A percentile compares a stretch with the other conserved stretches of the same genome.
Evolutionary conservation across 164 flowering plant species (phyloP).

Genomic region (Vitis rupestris): DNA sequence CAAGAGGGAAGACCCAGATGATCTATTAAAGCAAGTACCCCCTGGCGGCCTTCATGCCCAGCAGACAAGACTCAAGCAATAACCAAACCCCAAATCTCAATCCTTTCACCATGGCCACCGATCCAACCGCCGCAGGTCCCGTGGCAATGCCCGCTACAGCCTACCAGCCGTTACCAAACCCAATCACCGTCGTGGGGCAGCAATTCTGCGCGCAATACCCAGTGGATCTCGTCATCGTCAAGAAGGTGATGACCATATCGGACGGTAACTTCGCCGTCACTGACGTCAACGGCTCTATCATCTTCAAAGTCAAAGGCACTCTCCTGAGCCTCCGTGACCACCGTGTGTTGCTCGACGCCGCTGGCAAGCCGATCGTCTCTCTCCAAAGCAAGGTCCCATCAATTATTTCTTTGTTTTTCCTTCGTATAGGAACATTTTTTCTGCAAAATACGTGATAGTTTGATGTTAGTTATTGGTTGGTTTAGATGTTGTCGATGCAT

Average conservation of each 20-base stretch:
- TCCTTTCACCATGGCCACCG: no score
- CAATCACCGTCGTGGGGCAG: constrained; percentile 31
- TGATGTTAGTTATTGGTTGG: not conserved
- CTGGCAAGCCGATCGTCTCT: constrained; percentile 50
- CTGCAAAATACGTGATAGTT: not conserved
- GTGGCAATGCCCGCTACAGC: not conserved
- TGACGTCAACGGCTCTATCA: constrained; percentile 42
- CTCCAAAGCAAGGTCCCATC: constrained; percentile 39
- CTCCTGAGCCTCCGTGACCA: constrained; percentile 36
- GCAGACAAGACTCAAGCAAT: no score
- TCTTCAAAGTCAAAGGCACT: constrained; percentile 50
- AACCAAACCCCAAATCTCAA: no score
- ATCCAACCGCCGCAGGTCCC: not conserved
- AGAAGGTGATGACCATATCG: constrained; percentile 35
- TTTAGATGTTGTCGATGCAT: constrained; percentile 26
- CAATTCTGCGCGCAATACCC: constrained; percentile 46
- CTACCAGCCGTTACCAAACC: not conserved
- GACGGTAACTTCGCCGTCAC: constrained; percentile 52
- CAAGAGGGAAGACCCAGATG: no score
- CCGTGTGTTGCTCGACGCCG: constrained; percentile 41
- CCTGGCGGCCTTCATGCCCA: no score
- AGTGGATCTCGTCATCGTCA: constrained; percentile 44
- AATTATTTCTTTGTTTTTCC: constrained; percentile 1
- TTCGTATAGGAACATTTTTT: no score
- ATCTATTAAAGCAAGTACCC: no score